These are phyloP conservation scores for Aspergillus carbonarius DNA, from an alignment of 2,329 filamentous ascomycete species.

Conservation along the genomic window DNA sequence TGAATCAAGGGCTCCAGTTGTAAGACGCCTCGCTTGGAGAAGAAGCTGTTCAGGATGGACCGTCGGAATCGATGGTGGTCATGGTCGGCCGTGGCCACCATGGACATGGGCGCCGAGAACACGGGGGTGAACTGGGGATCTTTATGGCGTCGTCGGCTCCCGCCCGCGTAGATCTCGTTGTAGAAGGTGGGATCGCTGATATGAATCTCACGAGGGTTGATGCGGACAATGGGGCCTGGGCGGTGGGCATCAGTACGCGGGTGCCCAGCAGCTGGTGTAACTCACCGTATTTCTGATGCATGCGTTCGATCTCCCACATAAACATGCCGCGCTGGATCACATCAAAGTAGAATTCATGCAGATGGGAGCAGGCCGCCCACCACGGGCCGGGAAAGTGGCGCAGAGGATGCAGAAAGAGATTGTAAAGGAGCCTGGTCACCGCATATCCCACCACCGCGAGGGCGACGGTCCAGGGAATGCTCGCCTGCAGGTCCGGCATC, in stretches of 20 bases:
- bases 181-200: conserved; percentile 36
- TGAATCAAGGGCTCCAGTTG: conserved; percentile 34
- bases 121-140: conserved; percentile 15
- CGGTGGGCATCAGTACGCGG: background rate
- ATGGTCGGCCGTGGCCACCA: conserved; percentile 38
- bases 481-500: too few relatives aligned
- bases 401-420: conserved; percentile 31
- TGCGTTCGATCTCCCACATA: background rate
- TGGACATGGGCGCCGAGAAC: conserved; percentile 19
- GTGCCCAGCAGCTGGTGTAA: background rate
- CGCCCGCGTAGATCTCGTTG: conserved; percentile 33
- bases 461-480: too few relatives aligned
- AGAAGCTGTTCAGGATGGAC: conserved; percentile 45
- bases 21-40: conserved; percentile 42
- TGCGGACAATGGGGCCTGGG: conserved; percentile 36
- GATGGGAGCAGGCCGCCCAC: conserved; percentile 13
- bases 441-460: too few relatives aligned
- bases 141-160: conserved; percentile 21
- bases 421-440: conserved; percentile 20
- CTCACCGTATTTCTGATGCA: conserved; percentile 9
- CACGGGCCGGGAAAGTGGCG: conserved; percentile 33
- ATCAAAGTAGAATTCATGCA: conserved; percentile 26
- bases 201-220: conserved; percentile 38
- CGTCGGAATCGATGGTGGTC: conserved; percentile 46
- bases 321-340: conserved; percentile 13